Conservation (phyloP, 78 protist species). For the Isochrysis galbana region DNA sequence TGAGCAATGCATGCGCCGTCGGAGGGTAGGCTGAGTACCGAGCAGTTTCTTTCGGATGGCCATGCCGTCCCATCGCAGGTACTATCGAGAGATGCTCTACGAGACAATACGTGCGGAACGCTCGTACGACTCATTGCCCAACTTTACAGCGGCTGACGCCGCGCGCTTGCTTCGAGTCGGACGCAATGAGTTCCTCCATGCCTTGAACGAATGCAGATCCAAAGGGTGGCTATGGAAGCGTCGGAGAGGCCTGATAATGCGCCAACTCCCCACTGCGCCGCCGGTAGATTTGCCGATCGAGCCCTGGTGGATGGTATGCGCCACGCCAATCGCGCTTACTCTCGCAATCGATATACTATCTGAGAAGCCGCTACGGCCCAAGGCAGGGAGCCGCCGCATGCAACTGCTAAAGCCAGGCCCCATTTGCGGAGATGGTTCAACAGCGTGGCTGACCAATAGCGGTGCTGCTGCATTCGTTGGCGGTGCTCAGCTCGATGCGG, state of each 20-base stretch:
- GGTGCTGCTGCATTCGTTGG: no score
- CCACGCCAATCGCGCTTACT: not conserved
- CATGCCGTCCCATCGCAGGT: conserved; percentile 48
- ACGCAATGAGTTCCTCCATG: conserved; percentile 71
- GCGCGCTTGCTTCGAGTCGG: conserved; percentile 68
- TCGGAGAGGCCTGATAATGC: not conserved
- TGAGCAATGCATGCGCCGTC: no score
- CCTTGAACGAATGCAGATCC: conserved; percentile 51
- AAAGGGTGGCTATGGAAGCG: conserved; percentile 5
- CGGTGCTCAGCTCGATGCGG: no score
- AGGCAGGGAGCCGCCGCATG: not conserved
- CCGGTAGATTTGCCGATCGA: not conserved
- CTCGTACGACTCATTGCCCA: conserved; percentile 79
- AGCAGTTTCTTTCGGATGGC: no score
- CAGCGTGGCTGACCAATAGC: no score
- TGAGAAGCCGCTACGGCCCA: not conserved
- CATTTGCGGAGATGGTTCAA: no score
- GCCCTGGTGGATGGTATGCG: conserved; percentile 56
- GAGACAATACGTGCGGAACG: conserved; percentile 40
- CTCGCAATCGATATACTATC: not conserved
- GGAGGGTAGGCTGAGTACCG: no score
- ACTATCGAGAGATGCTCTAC: conserved; percentile 55
- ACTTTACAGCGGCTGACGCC: conserved; percentile 79
- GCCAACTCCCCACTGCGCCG: not conserved
- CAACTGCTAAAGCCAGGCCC: no score